Percentiles rank a stretch among this genome's conserved stretches.
These are phyloP conservation scores for Scheffersomyces lignicola DNA, from an alignment of 1,139 yeast genomes.

Conservation along the genomic window DNA sequence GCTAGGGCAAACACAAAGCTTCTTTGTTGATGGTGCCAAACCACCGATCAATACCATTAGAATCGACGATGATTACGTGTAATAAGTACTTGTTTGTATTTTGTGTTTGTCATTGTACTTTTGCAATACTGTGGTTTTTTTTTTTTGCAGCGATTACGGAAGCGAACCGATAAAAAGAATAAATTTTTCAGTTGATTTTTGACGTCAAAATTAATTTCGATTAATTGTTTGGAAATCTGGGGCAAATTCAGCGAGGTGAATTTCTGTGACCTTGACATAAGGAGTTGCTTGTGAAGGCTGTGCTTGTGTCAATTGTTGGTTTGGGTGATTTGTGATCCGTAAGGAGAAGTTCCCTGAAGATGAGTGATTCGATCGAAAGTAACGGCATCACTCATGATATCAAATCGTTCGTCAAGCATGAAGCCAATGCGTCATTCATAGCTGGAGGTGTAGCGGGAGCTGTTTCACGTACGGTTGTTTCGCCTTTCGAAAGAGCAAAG, in stretches of 20 bases:
- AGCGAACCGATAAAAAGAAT: background rate
- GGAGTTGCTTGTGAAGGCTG: too few relatives aligned
- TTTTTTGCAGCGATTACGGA: slow-evolving; percentile 3
- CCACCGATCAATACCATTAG: slow-evolving; percentile 29
- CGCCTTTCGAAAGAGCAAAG: slow-evolving; percentile 94
- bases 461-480: slow-evolving; percentile 85
- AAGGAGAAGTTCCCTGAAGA: too few relatives aligned
- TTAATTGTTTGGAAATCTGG: too few relatives aligned
- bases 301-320: too few relatives aligned
- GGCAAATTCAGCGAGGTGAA: too few relatives aligned
- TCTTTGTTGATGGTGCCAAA: slow-evolving; percentile 7
- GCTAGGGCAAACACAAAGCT: slow-evolving; percentile 8
- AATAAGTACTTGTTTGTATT: background rate
- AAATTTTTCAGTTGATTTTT: background rate
- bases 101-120: background rate
- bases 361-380: too few relatives aligned
- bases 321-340: too few relatives aligned
- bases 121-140: too few relatives aligned
- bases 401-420: slow-evolving; percentile 42
- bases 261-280: too few relatives aligned
- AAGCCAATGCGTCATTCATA: slow-evolving; percentile 60
- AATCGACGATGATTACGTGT: slow-evolving; percentile 23
- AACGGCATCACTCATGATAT: slow-evolving; percentile 9
- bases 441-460: slow-evolving; percentile 81
- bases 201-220: too few relatives aligned